These are phyloP conservation scores for Orbilia oligospora DNA, from an alignment of 2,329 filamentous ascomycete genomes.

Conservation along the genomic window DNA sequence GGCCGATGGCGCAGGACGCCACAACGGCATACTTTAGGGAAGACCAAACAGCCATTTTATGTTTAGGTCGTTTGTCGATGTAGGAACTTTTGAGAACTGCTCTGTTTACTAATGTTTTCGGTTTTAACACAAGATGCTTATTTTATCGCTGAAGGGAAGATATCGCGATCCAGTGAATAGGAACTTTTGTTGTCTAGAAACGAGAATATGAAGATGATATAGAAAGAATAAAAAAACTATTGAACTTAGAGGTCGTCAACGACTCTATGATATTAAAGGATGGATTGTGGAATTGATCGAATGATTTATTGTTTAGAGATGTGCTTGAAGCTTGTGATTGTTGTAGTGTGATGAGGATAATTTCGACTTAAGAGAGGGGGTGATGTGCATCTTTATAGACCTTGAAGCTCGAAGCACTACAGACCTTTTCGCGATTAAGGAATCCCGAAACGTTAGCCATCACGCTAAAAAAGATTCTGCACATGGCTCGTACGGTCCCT, in stretches of 20 bases:
- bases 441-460: conserved; percentile 19
- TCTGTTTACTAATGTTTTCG: background rate
- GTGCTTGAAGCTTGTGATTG: conserved; percentile 1
- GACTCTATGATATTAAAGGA: conserved; percentile 14
- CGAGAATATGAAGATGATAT: background rate
- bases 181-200: background rate
- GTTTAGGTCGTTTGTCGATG: background rate
- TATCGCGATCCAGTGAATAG: background rate
- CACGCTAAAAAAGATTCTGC: conserved; percentile 37
- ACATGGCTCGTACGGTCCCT: conserved; percentile 38
- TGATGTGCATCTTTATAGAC: conserved; percentile 43
- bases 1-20: conserved; percentile 47
- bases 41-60: conserved; percentile 56
- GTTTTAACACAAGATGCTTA: background rate
- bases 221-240: background rate
- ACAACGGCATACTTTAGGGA: conserved; percentile 53
- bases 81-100: background rate
- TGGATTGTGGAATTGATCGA: conserved; percentile 8
- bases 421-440: conserved; percentile 11
- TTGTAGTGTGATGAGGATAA: conserved; percentile 31
- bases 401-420: conserved; percentile 8
- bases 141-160: background rate
- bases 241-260: background rate
- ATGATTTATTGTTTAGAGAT: background rate
- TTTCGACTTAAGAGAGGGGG: conserved; percentile 16